Evolutionary conservation across 345 rosid species (phyloP).

Genomic region (Acer yangbiense): DNA sequence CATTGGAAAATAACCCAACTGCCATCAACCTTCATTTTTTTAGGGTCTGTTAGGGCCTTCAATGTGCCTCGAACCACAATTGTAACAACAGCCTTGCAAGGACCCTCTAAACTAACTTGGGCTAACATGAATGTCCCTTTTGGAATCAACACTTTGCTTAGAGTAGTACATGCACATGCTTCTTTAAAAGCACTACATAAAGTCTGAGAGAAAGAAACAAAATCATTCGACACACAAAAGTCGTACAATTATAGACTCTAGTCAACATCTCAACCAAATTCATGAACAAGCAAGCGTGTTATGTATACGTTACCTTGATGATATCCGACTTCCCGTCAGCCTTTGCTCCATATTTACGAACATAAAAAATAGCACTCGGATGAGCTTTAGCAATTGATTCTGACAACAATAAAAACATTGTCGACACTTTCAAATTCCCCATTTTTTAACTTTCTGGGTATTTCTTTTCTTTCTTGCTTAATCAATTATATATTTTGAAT

Average conservation of each 20-base stretch:
- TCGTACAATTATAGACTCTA: neutral
- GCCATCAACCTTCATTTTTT: too few relatives aligned
- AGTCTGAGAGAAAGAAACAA: constrained; percentile 21
- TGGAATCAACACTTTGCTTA: too few relatives aligned
- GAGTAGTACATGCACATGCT: too few relatives aligned
- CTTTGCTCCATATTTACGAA: constrained; percentile 29
- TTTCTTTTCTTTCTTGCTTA: too few relatives aligned
- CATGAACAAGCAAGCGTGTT: neutral
- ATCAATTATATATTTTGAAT: neutral
- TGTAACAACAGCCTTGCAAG: too few relatives aligned
- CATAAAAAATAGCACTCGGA: constrained; percentile 11
- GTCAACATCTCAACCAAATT: neutral
- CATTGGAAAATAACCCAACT: too few relatives aligned
- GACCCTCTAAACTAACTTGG: too few relatives aligned
- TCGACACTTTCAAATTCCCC: neutral
- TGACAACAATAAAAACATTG: neutral
- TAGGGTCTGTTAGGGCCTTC: too few relatives aligned
- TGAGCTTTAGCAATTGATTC: constrained; percentile 5
- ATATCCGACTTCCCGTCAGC: constrained; percentile 1
- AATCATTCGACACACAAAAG: neutral
- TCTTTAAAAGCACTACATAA: constrained; percentile 43
- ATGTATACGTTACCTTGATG: constrained; percentile 9
- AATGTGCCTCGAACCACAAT: too few relatives aligned
- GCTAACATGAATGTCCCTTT: too few relatives aligned
- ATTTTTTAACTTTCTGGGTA: neutral